Base-by-base conservation (phyloP, 805 yeast species). In the Maudiozyma turicensis region DNA sequence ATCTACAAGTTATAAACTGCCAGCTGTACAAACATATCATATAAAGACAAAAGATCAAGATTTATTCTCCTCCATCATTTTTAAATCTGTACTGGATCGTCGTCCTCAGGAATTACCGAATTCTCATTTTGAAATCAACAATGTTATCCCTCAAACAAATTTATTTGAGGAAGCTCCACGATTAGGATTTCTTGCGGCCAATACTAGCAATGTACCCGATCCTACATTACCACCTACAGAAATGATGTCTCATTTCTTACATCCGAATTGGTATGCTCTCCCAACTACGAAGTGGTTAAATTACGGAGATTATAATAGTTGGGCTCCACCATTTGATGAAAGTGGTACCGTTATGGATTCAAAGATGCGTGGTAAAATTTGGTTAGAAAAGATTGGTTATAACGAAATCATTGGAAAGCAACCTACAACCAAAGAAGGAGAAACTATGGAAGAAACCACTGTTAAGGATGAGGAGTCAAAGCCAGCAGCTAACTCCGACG, bases 71-170 rank as follows among this genome's bases (percentile, higher is more conserved):
- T 83, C 95, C 0, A 67, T 83, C 37, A 74, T 78, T 34, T 74
- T 77, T 31, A 84, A 80, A 58, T 86, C 97, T 0, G 70, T 76
- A 20, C 67, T 89, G 47, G 98, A 93, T 61, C 78, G 82, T 43
- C 78, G 95, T 52, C 81, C 80, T 45, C 78, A 85, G 2, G 68
- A 75, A 2, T 74, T 85, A 4, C 87, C 86, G 8, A 82, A 81
- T 32, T 82, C 82, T 34, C 61, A 61, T 11, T 82, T 86, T 59
- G 73, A 75, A 44, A 61, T 81, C n/a, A 72, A 89, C 33, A 81
- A 81, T 52, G 78, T 87, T 1, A 67, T 87, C 29, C 93, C 96
- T 7, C 68, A 59, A 49, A 49, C 65, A 46, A 54, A 66, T 52
- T 46, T 58, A 10, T 51, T 65, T 37, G 64, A 68, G 11, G 64